Evolutionary conservation across 495 filamentous ascomycete genomes (phyloP), one percentile per base, ranked within the genome.

Genomic region (Talaromyces thailandensis): DNA sequence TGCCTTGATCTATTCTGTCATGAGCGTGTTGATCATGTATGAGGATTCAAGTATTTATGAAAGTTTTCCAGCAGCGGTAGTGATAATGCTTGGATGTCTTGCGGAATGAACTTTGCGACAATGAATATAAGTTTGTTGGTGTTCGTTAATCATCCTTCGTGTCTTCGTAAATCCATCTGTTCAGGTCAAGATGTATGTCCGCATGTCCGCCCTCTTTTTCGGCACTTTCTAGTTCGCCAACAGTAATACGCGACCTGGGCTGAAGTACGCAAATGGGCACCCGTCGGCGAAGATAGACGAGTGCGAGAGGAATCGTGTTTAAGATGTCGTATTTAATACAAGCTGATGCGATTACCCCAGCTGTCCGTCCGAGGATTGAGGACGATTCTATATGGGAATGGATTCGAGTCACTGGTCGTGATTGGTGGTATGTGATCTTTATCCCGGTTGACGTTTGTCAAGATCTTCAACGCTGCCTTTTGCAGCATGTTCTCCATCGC

Each of bases 371-470:
- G 86, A 16, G 89, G 90, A 64, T 93, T 92, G 35, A 98, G 81
- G 24, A 90, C 80, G 69, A 98, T 96, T 64, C 90, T 85, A 71
- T 96, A 98, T 4, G 94, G 93, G 70, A 98, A 98, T 0, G 95
- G 93, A 69, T 98, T 98, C 53, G 86, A 79, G 31, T 96, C 92
- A 67, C 85, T 93, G 7, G 90, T 93, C 25, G 92, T 97, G 62
- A 98, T 98, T 55, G 94, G 95, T 29, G 94, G 94, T 68, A 98
- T 96, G 75, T 98, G 94, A 69, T 96, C 91, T 72, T 95, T 96
- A 67, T 96, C 89, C 12, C 81, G 74, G 72, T 96, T 96, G 64
- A 90, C 94, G 31, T 86, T 86, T 53, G 83, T 85, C 23, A 97
- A 81, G 64, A 96, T 92, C 70, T 96, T 96, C 77, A 96, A 81